Base-by-base conservation (phyloP, 495 filamentous ascomycete species). In the Alectoria sarmentosa region DNA sequence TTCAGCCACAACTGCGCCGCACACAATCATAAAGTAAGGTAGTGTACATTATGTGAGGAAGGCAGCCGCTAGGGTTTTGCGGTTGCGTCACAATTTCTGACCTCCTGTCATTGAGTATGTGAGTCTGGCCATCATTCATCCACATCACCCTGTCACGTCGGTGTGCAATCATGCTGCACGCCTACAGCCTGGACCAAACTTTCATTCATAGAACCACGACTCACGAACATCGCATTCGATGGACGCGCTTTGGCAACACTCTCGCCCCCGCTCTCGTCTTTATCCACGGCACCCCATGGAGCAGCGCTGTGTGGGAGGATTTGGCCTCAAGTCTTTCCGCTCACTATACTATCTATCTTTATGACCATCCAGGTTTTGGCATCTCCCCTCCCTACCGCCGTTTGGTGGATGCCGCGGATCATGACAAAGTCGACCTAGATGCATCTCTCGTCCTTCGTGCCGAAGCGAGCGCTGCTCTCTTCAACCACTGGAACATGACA, bases 261-360 rank as follows among this genome's bases (percentile, higher is more conserved):
- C 23, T 32, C 30, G 32, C 42, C 1, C 72, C 66, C 26, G 73
- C 75, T 17, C 36, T 76, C 11, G 64, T 76, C 21, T 75, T 76
- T 46, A 52, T 76, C 4, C 75, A 76, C 61, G 75, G 75, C 56
- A 76, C 75, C 0, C 75, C 75, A 0, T 76, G 75, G 75, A 75
- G 73, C 46, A 76, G 73, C 1, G 46, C 23, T 17, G 66, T 76
- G n/a, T 77, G 74, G 74, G n/a, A 44, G 11, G 38, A 65, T 39
- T 69, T 71, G 36, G 75, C 74, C 3, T 59, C 64, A 15, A 59
- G 73, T 13, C 65, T 76, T 36, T 52, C 73, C 13, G 54, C 39
- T 21, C 58, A 69, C 42, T 75, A 71, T 60, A 62, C 67, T n/a
- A 69, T 77, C 63, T 73, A 77, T 60, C 68, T 77, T n/a, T 76